These are phyloP conservation scores for Scenedesmus sp. DNA, from an alignment of 163 green algal species.

Conservation along the genomic window DNA sequence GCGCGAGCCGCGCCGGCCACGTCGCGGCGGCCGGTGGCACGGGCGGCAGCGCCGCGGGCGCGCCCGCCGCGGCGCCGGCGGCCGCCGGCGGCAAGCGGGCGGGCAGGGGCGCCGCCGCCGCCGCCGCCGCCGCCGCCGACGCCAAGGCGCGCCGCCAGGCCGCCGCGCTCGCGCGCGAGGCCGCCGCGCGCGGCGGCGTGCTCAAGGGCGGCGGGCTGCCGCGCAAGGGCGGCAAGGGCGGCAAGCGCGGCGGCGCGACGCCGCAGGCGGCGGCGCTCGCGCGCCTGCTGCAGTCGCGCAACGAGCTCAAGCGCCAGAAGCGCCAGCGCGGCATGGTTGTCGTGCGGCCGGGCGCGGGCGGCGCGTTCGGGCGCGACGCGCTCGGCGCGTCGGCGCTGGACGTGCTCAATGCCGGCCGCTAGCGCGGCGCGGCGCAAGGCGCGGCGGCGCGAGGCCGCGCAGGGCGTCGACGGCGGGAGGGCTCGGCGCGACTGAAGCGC, in stretches of 20 bases:
- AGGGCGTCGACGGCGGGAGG: too few species aligned
- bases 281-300: conserved; percentile 40
- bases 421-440: too few species aligned
- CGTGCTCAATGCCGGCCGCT: conserved; percentile 46
- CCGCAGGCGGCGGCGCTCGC: not conserved
- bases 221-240: conserved; percentile 23
- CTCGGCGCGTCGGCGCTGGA: conserved; percentile 65
- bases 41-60: not conserved
- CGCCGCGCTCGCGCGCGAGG: not conserved
- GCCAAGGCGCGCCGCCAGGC: not conserved
- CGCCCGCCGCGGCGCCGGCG: not conserved
- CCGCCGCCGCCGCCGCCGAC: not conserved
- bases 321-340: conserved; percentile 54
- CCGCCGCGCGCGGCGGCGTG: not conserved
- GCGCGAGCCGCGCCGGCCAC: conserved; percentile 25
- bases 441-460: too few species aligned
- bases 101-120: not conserved
- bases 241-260: conserved; percentile 23
- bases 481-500: too few species aligned
- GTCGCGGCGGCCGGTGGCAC: conserved; percentile 15
- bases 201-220: not conserved
- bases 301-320: conserved; percentile 45
- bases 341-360: conserved; percentile 33
- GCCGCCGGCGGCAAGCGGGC: not conserved
- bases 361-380: conserved; percentile 63